Evolutionary conservation across 2,329 filamentous ascomycete species (phyloP).

Genomic region (Diplocarpon mali): DNA sequence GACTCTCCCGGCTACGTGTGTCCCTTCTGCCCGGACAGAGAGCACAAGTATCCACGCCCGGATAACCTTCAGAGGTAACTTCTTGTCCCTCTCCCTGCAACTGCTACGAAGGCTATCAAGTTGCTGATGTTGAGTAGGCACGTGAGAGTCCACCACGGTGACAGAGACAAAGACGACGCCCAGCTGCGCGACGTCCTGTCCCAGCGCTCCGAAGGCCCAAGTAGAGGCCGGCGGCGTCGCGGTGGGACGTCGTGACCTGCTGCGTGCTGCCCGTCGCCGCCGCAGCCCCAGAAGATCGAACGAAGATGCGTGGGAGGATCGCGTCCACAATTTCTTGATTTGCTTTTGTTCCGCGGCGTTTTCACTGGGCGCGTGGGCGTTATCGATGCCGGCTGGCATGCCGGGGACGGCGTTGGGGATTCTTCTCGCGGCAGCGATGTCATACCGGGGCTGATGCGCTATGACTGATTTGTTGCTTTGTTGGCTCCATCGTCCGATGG

Average conservation of each 20-base stretch:
- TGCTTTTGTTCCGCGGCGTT: too few relatives aligned
- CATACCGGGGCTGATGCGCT: too few relatives aligned
- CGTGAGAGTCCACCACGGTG: constrained; percentile 81
- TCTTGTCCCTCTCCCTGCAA: not conserved
- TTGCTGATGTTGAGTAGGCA: constrained; percentile 45
- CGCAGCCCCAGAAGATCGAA: too few relatives aligned
- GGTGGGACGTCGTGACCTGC: constrained; percentile 17
- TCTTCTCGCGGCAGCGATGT: too few relatives aligned
- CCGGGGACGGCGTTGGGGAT: too few relatives aligned
- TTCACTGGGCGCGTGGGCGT: too few relatives aligned
- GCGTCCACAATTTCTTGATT: too few relatives aligned
- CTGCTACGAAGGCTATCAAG: not conserved
- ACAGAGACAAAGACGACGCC: constrained; percentile 82
- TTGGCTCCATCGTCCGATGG: too few relatives aligned
- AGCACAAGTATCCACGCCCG: constrained; percentile 88
- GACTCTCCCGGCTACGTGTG: constrained; percentile 92
- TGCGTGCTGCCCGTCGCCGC: not conserved
- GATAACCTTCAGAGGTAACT: constrained; percentile 87
- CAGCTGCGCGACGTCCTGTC: constrained; percentile 71
- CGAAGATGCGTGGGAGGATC: too few relatives aligned
- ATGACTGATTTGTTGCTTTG: too few relatives aligned
- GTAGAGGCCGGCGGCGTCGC: constrained; percentile 63
- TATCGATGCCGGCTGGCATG: too few relatives aligned
- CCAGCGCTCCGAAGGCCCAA: constrained; percentile 75
- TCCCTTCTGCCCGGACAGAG: constrained; percentile 86